Percentiles rank a stretch among this genome's conserved stretches.
These are phyloP conservation scores for Camptophora hylomeconis DNA, from an alignment of 2,329 filamentous ascomycete genomes.

Conservation along the genomic window DNA sequence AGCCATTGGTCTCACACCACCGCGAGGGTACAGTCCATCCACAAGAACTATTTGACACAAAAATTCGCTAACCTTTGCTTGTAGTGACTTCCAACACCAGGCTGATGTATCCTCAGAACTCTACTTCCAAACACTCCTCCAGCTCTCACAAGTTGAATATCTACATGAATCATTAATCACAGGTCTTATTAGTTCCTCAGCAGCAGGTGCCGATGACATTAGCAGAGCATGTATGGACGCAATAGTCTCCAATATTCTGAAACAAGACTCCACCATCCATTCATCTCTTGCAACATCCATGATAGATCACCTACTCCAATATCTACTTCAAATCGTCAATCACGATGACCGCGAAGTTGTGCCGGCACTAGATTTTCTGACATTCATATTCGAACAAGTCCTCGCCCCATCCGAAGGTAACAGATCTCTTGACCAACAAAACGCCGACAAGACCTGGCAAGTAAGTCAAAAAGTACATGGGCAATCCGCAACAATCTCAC, in stretches of 20 bases:
- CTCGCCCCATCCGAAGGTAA: conserved; percentile 8
- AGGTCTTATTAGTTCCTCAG: conserved; percentile 32
- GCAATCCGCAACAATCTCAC: conserved; percentile 69
- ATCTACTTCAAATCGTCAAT: conserved; percentile 38
- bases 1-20: conserved; percentile 29
- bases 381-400: conserved; percentile 59
- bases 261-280: conserved; percentile 4
- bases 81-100: conserved; percentile 30
- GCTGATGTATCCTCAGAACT: conserved; percentile 30
- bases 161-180: conserved; percentile 26
- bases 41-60: conserved; percentile 14
- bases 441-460: conserved; percentile 45
- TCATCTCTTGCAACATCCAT: conserved; percentile 22
- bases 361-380: conserved; percentile 62
- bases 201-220: conserved; percentile 31
- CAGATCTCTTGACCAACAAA: conserved; percentile 1
- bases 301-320: conserved; percentile 39
- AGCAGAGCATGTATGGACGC: conserved; percentile 30
- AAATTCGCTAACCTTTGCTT: conserved; percentile 2
- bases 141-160: conserved; percentile 24
- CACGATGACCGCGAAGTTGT: conserved; percentile 57
- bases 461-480: conserved; percentile 67
- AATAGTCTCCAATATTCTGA: conserved; percentile 21
- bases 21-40: conserved; percentile 20
- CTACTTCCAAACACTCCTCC: conserved; percentile 31